A percentile compares a stretch with the other conserved stretches of the same genome.
Evolutionary conservation across 441 rosid genomes (phyloP).

Genomic region (Corymbia citriodora): DNA sequence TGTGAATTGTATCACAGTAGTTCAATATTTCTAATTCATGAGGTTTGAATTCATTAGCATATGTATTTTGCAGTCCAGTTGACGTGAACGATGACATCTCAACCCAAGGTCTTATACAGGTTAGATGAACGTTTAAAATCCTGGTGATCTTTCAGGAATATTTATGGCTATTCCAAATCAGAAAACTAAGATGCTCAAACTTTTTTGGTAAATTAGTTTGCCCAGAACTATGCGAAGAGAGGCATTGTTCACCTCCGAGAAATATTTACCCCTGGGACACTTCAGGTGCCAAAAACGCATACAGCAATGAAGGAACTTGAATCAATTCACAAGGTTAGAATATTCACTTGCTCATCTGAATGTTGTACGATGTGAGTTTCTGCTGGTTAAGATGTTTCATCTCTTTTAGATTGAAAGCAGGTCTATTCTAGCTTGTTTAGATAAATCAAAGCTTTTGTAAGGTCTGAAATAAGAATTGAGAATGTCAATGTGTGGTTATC

Average conservation of each 20-base stretch:
- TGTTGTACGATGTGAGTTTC: neutral
- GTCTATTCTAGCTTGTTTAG: neutral
- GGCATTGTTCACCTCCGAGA: slow-evolving; percentile 72
- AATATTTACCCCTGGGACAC: slow-evolving; percentile 66
- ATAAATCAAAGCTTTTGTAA: neutral
- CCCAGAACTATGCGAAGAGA: slow-evolving; percentile 52
- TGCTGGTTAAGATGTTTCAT: neutral
- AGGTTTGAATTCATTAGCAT: slow-evolving; percentile 8
- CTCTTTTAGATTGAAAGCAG: neutral
- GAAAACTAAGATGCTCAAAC: neutral
- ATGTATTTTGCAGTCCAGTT: slow-evolving; percentile 61
- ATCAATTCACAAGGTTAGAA: slow-evolving; percentile 84
- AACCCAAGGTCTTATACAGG: slow-evolving; percentile 82
- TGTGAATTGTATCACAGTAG: neutral
- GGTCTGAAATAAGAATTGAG: neutral
- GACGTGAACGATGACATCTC: slow-evolving; percentile 70
- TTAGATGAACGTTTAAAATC: slow-evolving; percentile 11
- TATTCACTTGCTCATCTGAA: neutral
- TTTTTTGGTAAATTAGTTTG: slow-evolving; percentile 47
- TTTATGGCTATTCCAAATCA: neutral
- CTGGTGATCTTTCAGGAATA: neutral
- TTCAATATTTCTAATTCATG: neutral
- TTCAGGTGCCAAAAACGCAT: slow-evolving; percentile 66
- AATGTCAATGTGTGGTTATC: neutral
- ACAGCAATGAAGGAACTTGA: slow-evolving; percentile 72